Percentiles rank a stretch among this genome's conserved stretches.
These are phyloP conservation scores for Peronosclerospora sorghi DNA, from an alignment of 352 stramenopile species.

Conservation along the genomic window DNA sequence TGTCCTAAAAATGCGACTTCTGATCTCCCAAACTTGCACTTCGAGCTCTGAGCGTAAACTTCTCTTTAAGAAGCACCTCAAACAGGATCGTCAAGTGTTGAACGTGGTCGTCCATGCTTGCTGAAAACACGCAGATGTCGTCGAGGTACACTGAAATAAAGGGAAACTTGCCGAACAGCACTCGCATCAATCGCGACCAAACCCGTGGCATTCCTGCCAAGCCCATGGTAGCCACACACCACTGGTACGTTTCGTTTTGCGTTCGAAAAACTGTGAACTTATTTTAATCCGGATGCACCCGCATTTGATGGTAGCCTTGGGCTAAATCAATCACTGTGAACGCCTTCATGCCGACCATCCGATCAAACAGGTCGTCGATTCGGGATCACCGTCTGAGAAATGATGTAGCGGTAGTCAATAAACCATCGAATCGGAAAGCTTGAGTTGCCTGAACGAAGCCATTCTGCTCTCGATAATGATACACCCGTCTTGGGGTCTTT, in stretches of 20 bases:
- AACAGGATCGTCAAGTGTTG: neutral
- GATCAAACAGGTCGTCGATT: neutral
- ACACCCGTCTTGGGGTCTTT: neutral
- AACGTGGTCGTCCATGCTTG: neutral
- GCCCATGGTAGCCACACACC: neutral
- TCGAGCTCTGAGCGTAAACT: neutral
- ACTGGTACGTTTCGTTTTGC: no score
- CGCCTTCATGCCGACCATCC: no score
- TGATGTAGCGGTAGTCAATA: neutral
- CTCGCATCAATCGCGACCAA: neutral
- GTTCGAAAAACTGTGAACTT: no score
- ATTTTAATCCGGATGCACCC: no score
- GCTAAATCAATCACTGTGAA: no score
- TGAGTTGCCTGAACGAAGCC: neutral
- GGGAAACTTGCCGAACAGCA: neutral
- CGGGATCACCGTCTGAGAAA: neutral
- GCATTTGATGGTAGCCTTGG: no score
- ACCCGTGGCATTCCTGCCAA: neutral
- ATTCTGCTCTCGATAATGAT: neutral
- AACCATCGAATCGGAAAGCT: neutral
- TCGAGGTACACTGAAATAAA: neutral
- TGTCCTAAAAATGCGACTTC: slow-evolving; percentile 1
- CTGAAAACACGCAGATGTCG: neutral
- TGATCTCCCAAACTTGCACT: neutral
- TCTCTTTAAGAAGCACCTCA: neutral